Percentiles rank a stretch among this genome's conserved stretches.
Evolutionary conservation across 2,329 filamentous ascomycete species (phyloP).

Genomic region (Fusarium sp.): DNA sequence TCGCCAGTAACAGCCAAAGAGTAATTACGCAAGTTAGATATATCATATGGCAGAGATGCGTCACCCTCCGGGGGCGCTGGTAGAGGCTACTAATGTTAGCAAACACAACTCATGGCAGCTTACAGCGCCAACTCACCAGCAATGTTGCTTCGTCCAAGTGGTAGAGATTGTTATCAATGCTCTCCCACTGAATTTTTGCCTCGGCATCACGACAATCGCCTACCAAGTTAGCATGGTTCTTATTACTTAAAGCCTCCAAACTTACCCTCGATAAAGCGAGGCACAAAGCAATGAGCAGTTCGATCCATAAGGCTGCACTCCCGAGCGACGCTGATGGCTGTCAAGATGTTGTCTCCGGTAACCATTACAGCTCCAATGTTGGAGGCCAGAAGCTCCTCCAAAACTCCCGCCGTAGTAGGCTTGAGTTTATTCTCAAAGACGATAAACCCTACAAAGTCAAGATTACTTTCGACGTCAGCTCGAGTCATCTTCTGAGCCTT

Average conservation of each 20-base stretch:
- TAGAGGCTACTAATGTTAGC: constrained; percentile 67
- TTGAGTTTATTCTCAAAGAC: constrained; percentile 99
- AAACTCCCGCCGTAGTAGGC: constrained; percentile 82
- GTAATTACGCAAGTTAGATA: constrained; percentile 85
- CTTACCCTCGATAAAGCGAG: constrained; percentile 82
- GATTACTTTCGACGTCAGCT: constrained; percentile 81
- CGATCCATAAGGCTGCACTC: constrained; percentile 88
- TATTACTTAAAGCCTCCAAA: background rate
- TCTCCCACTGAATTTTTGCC: constrained; percentile 87
- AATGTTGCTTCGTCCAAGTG: constrained; percentile 84
- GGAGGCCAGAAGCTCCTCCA: constrained; percentile 84
- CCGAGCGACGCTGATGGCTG: constrained; percentile 93
- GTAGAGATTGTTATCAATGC: constrained; percentile 87
- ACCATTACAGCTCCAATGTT: constrained; percentile 95
- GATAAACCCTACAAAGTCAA: constrained; percentile 95
- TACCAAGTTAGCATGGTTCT: constrained; percentile 46
- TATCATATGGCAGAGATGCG: constrained; percentile 86
- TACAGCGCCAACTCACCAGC: constrained; percentile 58
- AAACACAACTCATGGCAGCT: background rate
- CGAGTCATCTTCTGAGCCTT: constrained; percentile 95
- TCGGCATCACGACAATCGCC: constrained; percentile 80
- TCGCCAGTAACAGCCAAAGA: constrained; percentile 91
- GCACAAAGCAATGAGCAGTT: constrained; percentile 90
- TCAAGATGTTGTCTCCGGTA: constrained; percentile 97
- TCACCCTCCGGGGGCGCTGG: constrained; percentile 79